Base-by-base conservation (phyloP, 495 filamentous ascomycete genomes). In the Penicillium lagena region DNA sequence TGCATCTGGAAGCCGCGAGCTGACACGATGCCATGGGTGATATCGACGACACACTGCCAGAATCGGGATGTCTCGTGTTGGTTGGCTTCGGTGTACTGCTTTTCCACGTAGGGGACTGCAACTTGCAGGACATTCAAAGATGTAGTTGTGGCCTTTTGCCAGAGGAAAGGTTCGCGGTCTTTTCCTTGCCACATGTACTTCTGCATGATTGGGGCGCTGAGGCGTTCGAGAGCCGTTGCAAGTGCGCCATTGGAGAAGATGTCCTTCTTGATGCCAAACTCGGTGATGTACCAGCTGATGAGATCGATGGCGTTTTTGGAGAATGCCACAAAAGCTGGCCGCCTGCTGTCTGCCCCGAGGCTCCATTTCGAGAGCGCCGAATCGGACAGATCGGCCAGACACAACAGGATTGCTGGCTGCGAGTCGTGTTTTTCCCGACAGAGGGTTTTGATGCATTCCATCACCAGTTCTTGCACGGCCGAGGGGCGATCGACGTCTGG, bases 401-500 rank as follows among this genome's bases (percentile, higher is more conserved):
- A 78, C 31, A 70, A 64, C 41, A 94, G 75, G 44, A 95, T 70
- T 4, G 78, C 73, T 7, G 82, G 73, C 14, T 90, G 81, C 0
- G 83, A 82, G 2, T 78, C 80, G 5, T 72, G 63, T 15, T 83
- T 67, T 40, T 91, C 86, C 2, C 77, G 78, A 28, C 84, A 82
- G 12, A 96, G 75, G 34, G 77, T 73, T 52, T 82, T 83, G 33
- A 94, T 67, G 33, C 78, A 82, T 15, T 88, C 81, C 11, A 93
- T 63, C 12, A 91, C 81, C 50, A 83, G 72, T 9, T 63, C 76
- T 57, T 98, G 93, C 7, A 98, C 61, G 8, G 80, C 75, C 1
- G 90, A 96, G 46, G 86, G 73, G 44, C 80, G 81, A 40, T 96
- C 90, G n/a, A 89, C 71, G 64, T 96, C 93, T 30, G 79, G 80